Base-by-base conservation (phyloP, 2,329 filamentous ascomycete species). In the Dryadomyces quercivorus region DNA sequence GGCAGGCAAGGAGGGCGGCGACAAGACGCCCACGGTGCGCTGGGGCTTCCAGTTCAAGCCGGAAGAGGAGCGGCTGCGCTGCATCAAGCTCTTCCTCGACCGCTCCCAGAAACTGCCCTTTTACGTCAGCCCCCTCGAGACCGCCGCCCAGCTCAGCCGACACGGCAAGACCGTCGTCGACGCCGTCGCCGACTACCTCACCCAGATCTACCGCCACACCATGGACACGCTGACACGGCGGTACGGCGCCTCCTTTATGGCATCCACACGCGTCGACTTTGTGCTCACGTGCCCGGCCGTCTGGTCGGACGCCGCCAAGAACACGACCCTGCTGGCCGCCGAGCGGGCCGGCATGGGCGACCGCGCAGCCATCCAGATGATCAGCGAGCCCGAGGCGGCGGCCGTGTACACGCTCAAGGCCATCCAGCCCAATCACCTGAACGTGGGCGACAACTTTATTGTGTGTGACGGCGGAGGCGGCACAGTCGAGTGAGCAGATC, bases 31-130 rank as follows among this genome's bases (percentile, higher is more conserved):
- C 7, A 75, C 64, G 1, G 71, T 80, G 50, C 85, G 84, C 79
- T 92, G 87, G 87, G 87, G 87, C 0, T 91, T 90, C 66, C 85
- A 91, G 66, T 88, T 90, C 74, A 84, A 82, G 62, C 85, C 86
- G 1, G 84, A 89, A 63, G 85, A 89, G 67, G 76, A 82, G 48
- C 79, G 86, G 20, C 75, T 92, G 31, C 82, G 86, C 12, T 92
- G 87, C 65, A 88, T 92, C 72, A 92, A 92, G 72, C 77, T 92
- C 22, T 90, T 91, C 63, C 81, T 92, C 40, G 87, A 92, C 66
- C 81, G 85, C 21, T 83, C 84, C 46, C 87, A 91, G 67, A 88
- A 88, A 67, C 75, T 92, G 22, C 87, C 87, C 8, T 86, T 88
- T 60, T 92, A 90, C 60, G 85, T 91, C 57, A 87, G 83, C 61